Base-by-base conservation (phyloP, 768 basidiomycete species). In the Tubosaeta sp. region DNA sequence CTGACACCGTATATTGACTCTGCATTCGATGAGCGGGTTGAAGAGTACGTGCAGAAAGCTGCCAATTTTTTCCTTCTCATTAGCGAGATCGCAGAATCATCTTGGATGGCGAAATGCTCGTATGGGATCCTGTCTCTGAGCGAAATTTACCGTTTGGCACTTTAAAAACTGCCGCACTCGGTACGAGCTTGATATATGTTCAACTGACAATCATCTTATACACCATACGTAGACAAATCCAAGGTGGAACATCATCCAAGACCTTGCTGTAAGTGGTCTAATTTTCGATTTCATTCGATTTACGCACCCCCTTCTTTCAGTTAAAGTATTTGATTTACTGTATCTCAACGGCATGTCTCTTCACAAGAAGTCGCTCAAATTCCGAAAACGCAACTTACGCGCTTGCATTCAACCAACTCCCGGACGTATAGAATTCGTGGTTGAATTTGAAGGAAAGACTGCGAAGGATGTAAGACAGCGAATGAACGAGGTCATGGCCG, bases 81-180 rank as follows among this genome's bases (percentile, higher is more conserved):
- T 32, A 29, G 8, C 8, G 47, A 7, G 8, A 6, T 17, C 22
- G 4, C 52, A 97, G 95, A 46, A 86, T 95, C 59, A 91, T 98
- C 43, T 69, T 99, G 13, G 97, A 99, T 59, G 97, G 97, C 0
- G 97, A 99, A 68, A 98, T 99, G 95, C 74, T 99, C 31, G 95
- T 97, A 3, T 98, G 90, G 89, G 97, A 98, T 68, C 95, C 95
- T 0, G 76, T 88, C 4, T 85, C 91, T 1, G 86, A 88, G 60
- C 83, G 90, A 19, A 90, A 91, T 62, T 73, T 97, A 17, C 91
- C 95, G 0, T 98, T 99, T 56, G 97, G 97, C 2, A 89, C 84
- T 0, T 73, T 99, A 46, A 99, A 99, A 71, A 91, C 93, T 0
- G 92, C 93, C 39, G 95, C 95, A 0, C 73, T 87, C 14, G 89